Evolutionary conservation across 768 basidiomycete genomes (phyloP).

Genomic region (Pleurotus giganteus): DNA sequence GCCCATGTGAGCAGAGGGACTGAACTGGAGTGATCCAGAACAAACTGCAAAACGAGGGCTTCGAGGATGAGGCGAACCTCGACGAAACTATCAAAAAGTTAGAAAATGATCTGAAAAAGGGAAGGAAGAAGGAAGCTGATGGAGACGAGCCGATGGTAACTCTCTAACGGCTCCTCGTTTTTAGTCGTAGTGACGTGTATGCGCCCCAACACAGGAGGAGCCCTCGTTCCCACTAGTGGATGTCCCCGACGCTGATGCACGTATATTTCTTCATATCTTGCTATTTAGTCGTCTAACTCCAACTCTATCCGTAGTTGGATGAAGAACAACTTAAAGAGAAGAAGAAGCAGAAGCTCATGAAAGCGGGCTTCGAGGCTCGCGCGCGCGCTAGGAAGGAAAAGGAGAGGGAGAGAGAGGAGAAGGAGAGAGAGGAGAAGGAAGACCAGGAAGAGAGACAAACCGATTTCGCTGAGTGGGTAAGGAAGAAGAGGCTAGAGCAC

Average conservation of each 20-base stretch:
- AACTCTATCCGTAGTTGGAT: constrained; percentile 51
- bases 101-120: constrained; percentile 71
- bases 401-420: constrained; percentile 77
- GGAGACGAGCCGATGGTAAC: constrained; percentile 61
- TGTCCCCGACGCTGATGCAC: constrained; percentile 82
- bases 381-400: constrained; percentile 83
- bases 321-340: constrained; percentile 95
- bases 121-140: constrained; percentile 79
- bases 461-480: constrained; percentile 74
- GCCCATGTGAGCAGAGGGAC: constrained; percentile 4
- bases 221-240: constrained; percentile 90
- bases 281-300: background rate
- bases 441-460: constrained; percentile 77
- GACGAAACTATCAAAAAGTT: constrained; percentile 86
- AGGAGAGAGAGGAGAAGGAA: constrained; percentile 62
- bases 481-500: constrained; percentile 72
- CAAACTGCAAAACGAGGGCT: constrained; percentile 64
- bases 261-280: constrained; percentile 15
- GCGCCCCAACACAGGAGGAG: constrained; percentile 57
- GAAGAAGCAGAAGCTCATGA: constrained; percentile 87
- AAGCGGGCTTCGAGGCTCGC: constrained; percentile 92
- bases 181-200: background rate
- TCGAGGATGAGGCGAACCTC: constrained; percentile 74
- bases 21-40: constrained; percentile 32
- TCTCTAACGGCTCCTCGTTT: background rate